Evolutionary conservation across 1,139 yeast species (phyloP), one percentile per base, ranked within the genome.

Genomic region (Hyphopichia pseudoburtonii): DNA sequence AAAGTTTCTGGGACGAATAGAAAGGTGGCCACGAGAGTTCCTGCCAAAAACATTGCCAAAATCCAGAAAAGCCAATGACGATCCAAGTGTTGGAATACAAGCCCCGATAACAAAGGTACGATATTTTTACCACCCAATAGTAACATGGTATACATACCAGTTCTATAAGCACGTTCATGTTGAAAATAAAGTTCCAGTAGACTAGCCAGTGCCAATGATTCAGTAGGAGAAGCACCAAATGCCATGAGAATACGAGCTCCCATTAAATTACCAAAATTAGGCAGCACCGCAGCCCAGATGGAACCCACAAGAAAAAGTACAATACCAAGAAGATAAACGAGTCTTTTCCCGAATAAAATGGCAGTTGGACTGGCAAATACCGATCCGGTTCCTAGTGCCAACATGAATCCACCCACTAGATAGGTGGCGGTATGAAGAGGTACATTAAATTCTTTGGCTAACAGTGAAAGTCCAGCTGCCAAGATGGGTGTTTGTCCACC

Each of bases 21-120:
- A 42, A 69, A 70, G 5, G 78, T 75, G 30, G 71, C 54, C 2
- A 71, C 46, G 19, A 77, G 60, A 47, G 70, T 67, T 34, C 62
- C 50, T 1, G 80, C 84, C 19, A 76, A 65, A 42, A 79, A 68
- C 39, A 79, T 77, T 11, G 81, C 62, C 34, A 76, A 60, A 29
- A 79, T 75, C 80, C 83, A 79, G 51, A 74, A 80, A 30, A 80
- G 61, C 86, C 86, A 80, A 48, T 78, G 78, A 58, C 83, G 69
- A 47, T 72, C 67, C 36, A 73, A 55, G 39, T 62, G 52, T 39
- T 73, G 67, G 37, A 80, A 75, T 10, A 79, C 69, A 41, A 80
- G 68, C 5, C 77, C 80, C 4, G 82, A 68, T 14, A 77, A 67
- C 48, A 80, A 57, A 7, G 86, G 86, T 14, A 80, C 66, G 33